Base-by-base conservation (phyloP, 2,329 filamentous ascomycete species). In the Alternaria sp. region DNA sequence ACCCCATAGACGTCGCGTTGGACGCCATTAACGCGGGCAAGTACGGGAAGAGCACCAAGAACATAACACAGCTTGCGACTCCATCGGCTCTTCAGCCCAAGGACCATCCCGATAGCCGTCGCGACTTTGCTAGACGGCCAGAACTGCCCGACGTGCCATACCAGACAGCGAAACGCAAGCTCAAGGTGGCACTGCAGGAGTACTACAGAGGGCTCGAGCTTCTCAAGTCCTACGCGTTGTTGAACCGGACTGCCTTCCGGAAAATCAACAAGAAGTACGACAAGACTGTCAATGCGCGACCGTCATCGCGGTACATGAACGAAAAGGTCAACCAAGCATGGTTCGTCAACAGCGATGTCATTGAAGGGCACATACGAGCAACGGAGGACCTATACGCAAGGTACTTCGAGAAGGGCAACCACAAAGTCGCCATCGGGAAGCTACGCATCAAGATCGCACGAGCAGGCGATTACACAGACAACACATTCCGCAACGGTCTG, bases 231-330 rank as follows among this genome's bases (percentile, higher is more conserved):
- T 99, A 97, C 73, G 91, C 94, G 2, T 83, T 97, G 21, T 85
- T 97, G 14, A 99, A 99, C 78, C 88, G 93, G 53, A 97, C 93
- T 0, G 96, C 94, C 0, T 98, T 98, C 75, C 90, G 94, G 30
- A 99, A 99, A 80, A 93, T 99, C 76, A 97, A 97, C 82, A 99
- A 99, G 80, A 99, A 99, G 81, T 98, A 96, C 78, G 94, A 98
- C 84, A 99, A 98, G 82, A 89, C 91, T 3, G 89, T 94, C 60
- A 88, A 94, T 71, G 90, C 93, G 44, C 87, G 91, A 11, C 93
- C 93, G 0, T 87, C 90, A 0, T 87, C 92, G 75, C 88, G 91
- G 26, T 98, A 95, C 79, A 92, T 97, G 87, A 90, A 90, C 30
- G 94, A 97, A 71, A 95, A 95, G 76, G 94, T 99, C 71, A 95